These are phyloP conservation scores for Candida morakotiae DNA, from an alignment of 805 yeast genomes.

Conservation along the genomic window DNA sequence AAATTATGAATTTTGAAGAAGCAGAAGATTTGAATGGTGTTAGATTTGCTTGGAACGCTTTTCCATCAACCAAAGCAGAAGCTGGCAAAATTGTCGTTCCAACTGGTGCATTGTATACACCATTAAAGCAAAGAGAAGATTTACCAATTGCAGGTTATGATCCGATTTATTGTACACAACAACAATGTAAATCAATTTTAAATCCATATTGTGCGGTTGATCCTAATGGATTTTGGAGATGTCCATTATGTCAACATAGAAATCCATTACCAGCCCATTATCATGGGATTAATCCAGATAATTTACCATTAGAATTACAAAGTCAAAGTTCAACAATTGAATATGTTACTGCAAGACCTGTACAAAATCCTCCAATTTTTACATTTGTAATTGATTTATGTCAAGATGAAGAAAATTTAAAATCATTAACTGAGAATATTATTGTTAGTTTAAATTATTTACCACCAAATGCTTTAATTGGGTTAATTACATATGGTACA, in stretches of 20 bases:
- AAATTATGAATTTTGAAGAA: constrained; percentile 41
- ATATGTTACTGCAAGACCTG: constrained; percentile 78
- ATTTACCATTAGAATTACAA: constrained; percentile 76
- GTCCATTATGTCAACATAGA: constrained; percentile 77
- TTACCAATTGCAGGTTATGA: constrained; percentile 51
- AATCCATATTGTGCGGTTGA: constrained; percentile 87
- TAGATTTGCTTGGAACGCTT: constrained; percentile 55
- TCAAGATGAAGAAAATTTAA: constrained; percentile 83
- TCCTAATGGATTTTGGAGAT: constrained; percentile 76
- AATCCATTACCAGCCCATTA: constrained; percentile 82
- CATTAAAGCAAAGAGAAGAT: constrained; percentile 74
- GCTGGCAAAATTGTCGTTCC: constrained; percentile 92
- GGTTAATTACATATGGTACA: constrained; percentile 84
- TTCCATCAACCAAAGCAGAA: constrained; percentile 86
- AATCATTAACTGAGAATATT: constrained; percentile 77
- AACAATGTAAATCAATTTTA: constrained; percentile 77
- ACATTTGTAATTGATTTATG: constrained; percentile 84
- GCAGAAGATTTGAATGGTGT: constrained; percentile 44
- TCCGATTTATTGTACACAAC: constrained; percentile 49
- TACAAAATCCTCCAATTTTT: constrained; percentile 80
- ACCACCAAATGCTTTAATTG: constrained; percentile 88
- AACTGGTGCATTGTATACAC: constrained; percentile 92
- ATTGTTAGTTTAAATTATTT: constrained; percentile 70
- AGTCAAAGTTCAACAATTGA: constrained; percentile 74
- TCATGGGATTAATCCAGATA: constrained; percentile 67